Evolutionary conservation across 78 protist genomes (phyloP), one percentile per base, ranked within the genome.

Genomic region (Chrysochromulina parva): DNA sequence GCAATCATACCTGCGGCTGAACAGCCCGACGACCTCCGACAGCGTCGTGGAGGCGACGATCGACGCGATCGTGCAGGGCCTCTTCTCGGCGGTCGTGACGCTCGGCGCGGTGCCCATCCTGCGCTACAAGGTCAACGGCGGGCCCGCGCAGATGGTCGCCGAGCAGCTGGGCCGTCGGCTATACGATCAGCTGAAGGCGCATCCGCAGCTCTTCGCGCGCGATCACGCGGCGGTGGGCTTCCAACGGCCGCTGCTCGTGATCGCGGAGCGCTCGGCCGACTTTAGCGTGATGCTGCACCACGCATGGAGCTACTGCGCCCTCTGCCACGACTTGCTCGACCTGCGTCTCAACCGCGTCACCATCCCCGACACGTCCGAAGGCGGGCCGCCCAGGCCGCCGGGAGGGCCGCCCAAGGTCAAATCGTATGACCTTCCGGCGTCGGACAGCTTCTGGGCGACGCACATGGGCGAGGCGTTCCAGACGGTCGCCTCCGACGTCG

Each of bases 301-400:
- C 90, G 87, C 97, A 20, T 97, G 97, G 97, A 93, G 96, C 11
- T 97, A 97, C 88, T 94, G 93, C 59, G 94, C 97, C 59, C 92
- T 97, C 38, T 86, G 94, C 20, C 96, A 96, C 82, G 98, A 97
- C 52, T 38, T 93, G 54, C 91, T 97, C 3, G 93, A 53, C 50
- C 58, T 95, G 94, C 50, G 60, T 1, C 90, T 93, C 17, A 97
- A 97, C 91, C 90, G 93, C 9, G 96, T 97, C 10, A 28, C n/a
- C 9, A 0, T 59, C 59, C 1, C 1, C 20, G 88, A 52, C 38
- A 5, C 10, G 6, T 24, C 84, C 47, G 26, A 3, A 2, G 80
- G 50, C 17, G 6, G 66, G 10, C 24, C 24, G 66, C 2, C 24
- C 24, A 60, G 4, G 20, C 13, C 60, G 60, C 60, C 20, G 60